These are phyloP conservation scores for Aspergillus baeticus DNA, from an alignment of 495 filamentous ascomycete species.

Conservation along the genomic window DNA sequence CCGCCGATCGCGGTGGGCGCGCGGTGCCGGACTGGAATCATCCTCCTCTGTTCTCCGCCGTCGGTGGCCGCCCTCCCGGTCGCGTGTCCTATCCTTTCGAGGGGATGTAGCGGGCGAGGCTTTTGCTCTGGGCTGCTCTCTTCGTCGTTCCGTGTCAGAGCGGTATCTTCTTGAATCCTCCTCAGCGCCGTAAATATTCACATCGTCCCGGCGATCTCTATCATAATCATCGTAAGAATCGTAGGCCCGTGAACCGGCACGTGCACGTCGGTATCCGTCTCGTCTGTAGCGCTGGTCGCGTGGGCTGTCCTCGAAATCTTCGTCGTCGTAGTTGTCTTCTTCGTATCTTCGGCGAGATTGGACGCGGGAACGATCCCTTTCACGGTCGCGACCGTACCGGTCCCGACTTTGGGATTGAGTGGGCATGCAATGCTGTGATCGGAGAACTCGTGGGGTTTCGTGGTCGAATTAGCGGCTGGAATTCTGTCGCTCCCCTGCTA, in stretches of 20 bases:
- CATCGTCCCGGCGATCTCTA: conserved; percentile 6
- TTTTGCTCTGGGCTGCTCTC: conserved; percentile 21
- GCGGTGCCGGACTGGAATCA: conserved; percentile 7
- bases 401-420: conserved; percentile 42
- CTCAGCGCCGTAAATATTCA: neutral
- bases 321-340: conserved; percentile 26
- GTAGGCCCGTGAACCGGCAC: conserved; percentile 15
- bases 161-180: conserved; percentile 13
- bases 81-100: conserved; percentile 18
- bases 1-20: conserved; percentile 1
- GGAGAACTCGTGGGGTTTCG: conserved; percentile 7
- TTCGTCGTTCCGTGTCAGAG: conserved; percentile 19
- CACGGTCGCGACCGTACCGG: conserved; percentile 41
- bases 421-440: conserved; percentile 32
- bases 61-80: conserved; percentile 14
- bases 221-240: conserved; percentile 19
- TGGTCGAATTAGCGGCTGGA: conserved; percentile 1
- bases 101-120: conserved; percentile 18
- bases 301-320: conserved; percentile 20
- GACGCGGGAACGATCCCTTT: conserved; percentile 36
- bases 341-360: conserved; percentile 21
- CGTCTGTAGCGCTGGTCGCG: conserved; percentile 17
- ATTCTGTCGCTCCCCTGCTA: conserved; percentile 2
- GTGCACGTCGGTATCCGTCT: conserved; percentile 10
- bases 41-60: conserved; percentile 2